A percentile compares a stretch with the other conserved stretches of the same genome.
phyloP scores from a whole-genome alignment of 1,284 basidiomycete genomes.

The Clitocybe nebularis region DNA sequence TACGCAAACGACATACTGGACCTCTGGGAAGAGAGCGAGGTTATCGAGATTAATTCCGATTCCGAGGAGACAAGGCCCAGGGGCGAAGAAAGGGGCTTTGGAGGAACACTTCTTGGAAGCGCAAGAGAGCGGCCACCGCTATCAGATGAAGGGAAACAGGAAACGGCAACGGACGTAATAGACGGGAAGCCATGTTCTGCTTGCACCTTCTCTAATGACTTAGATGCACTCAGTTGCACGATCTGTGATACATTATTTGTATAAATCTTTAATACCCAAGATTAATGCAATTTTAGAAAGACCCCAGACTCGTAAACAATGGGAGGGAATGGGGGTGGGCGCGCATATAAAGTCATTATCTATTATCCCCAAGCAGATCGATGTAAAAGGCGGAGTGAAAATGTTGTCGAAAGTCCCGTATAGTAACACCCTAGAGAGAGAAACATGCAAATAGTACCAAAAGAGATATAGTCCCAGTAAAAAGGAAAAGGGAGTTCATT shows the following conservation, averaged over 20 bases:
- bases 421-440: slow-evolving; percentile 22
- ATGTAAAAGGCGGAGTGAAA: slow-evolving; percentile 8
- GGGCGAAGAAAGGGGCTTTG: slow-evolving; percentile 68
- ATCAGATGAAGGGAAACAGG: slow-evolving; percentile 25
- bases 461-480: slow-evolving; percentile 19
- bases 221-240: slow-evolving; percentile 32
- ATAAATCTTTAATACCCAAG: slow-evolving; percentile 21
- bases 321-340: too few relatives aligned
- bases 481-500: slow-evolving; percentile 18
- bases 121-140: slow-evolving; percentile 19
- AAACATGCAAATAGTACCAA: slow-evolving; percentile 20
- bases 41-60: slow-evolving; percentile 50
- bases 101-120: slow-evolving; percentile 65
- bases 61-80: slow-evolving; percentile 43
- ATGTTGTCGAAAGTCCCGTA: slow-evolving; percentile 19
- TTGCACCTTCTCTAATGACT: slow-evolving; percentile 42
- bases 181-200: slow-evolving; percentile 34
- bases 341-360: slow-evolving; percentile 11
- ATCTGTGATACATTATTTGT: slow-evolving; percentile 38
- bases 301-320: too few relatives aligned
- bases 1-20: slow-evolving; percentile 64
- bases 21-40: slow-evolving; percentile 58
- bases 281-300: neutral
- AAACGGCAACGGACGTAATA: slow-evolving; percentile 14
- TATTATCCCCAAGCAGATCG: slow-evolving; percentile 15